Evolutionary conservation across 257 asterid genomes (phyloP).

Genomic region (Solanum sitiens): DNA sequence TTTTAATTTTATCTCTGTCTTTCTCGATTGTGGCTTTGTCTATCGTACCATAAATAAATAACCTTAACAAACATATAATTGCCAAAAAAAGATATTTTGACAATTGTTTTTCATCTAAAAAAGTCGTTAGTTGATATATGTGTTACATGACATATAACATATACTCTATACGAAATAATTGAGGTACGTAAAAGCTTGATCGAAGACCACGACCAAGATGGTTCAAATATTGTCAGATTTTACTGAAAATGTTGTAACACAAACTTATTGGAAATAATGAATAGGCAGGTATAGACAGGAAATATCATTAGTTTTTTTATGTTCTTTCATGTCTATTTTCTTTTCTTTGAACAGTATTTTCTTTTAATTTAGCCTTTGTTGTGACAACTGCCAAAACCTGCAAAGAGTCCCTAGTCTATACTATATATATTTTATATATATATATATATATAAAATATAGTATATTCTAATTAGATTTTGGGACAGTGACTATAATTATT

Average conservation of each 20-base stretch:
- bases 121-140: not conserved
- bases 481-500: not conserved
- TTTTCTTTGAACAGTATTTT: not conserved
- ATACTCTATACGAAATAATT: not conserved
- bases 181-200: not conserved
- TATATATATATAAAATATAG: not conserved
- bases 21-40: not conserved
- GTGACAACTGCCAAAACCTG: not conserved
- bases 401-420: not conserved
- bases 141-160: not conserved
- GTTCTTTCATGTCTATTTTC: not conserved
- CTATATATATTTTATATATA: too few relatives aligned
- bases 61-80: not conserved
- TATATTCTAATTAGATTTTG: not conserved
- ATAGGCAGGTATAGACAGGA: not conserved
- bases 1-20: rapidly evolving
- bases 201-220: not conserved
- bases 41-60: not conserved
- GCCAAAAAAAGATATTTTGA: not conserved
- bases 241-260: not conserved
- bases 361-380: not conserved
- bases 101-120: too few relatives aligned
- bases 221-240: not conserved
- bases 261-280: not conserved
- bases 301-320: not conserved